Percentiles rank a stretch among this genome's conserved stretches.
Evolutionary conservation across 768 basidiomycete genomes (phyloP).

Genomic region (Lentinula raphanica): DNA sequence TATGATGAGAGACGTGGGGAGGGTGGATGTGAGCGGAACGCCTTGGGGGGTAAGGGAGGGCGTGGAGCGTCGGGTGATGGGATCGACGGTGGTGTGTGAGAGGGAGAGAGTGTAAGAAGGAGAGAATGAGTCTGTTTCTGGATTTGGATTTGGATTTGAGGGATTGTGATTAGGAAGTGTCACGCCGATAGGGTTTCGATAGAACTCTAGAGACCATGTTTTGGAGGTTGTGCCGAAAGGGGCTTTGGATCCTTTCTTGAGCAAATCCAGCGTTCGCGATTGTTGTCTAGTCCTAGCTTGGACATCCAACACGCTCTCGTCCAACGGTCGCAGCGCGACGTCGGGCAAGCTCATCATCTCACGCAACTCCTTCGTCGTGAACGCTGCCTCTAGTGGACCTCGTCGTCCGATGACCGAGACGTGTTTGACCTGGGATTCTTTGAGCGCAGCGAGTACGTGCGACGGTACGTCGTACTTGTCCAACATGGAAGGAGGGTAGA

Average conservation of each 20-base stretch:
- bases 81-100: slow-evolving; percentile 56
- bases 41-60: slow-evolving; percentile 41
- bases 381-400: slow-evolving; percentile 84
- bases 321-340: slow-evolving; percentile 31
- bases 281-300: slow-evolving; percentile 54
- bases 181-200: slow-evolving; percentile 60
- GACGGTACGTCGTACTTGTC: slow-evolving; percentile 73
- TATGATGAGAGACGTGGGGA: slow-evolving; percentile 72
- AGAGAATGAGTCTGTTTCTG: too few relatives aligned
- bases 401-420: slow-evolving; percentile 83
- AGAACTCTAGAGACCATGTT: slow-evolving; percentile 82
- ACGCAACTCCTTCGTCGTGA: slow-evolving; percentile 88
- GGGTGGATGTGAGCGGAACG: slow-evolving; percentile 27
- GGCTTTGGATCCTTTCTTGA: slow-evolving; percentile 58
- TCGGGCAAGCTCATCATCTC: slow-evolving; percentile 71
- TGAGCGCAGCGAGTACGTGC: slow-evolving; percentile 64
- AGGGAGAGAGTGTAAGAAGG: slow-evolving; percentile 43
- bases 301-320: slow-evolving; percentile 34
- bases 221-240: slow-evolving; percentile 45
- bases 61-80: slow-evolving; percentile 39
- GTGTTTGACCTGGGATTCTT: slow-evolving; percentile 57
- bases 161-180: slow-evolving; percentile 3
- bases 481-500: slow-evolving; percentile 62
- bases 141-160: too few relatives aligned
- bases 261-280: slow-evolving; percentile 57